Evolutionary conservation across 1,284 basidiomycete species (phyloP).

Genomic region (Moesziomyces antarcticus): DNA sequence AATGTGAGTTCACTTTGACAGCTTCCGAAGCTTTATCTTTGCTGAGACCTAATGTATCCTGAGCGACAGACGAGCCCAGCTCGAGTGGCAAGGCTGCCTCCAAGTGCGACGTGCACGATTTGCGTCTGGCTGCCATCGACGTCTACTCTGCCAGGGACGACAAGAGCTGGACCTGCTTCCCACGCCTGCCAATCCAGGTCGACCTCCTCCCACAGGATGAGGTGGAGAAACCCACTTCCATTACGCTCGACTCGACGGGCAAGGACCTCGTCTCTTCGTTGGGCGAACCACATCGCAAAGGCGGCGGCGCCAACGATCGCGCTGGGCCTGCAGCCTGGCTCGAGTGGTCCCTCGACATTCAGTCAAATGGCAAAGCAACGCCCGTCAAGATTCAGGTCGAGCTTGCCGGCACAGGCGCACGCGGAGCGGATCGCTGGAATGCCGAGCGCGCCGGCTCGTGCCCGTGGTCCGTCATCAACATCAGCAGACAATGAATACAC

Average conservation of each 20-base stretch:
- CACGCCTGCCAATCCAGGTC: conserved; percentile 18
- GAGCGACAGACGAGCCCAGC: conserved; percentile 12
- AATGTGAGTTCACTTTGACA: conserved; percentile 22
- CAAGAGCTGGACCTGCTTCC: conserved; percentile 22
- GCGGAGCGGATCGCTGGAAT: conserved; percentile 40
- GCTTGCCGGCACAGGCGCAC: conserved; percentile 29
- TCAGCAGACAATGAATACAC: conserved; percentile 6
- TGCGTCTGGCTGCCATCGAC: conserved; percentile 31
- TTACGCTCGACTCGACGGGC: conserved; percentile 17
- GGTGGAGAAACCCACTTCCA: background rate
- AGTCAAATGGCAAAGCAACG: background rate
- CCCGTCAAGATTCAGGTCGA: conserved; percentile 26
- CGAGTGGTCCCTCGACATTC: conserved; percentile 30
- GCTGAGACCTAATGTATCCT: background rate
- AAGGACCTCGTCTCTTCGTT: conserved; percentile 27
- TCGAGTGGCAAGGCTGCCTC: conserved; percentile 7
- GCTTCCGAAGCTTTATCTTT: background rate
- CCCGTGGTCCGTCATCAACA: conserved; percentile 33
- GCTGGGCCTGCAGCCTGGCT: conserved; percentile 43
- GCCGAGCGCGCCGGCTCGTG: conserved; percentile 26
- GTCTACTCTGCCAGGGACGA: conserved; percentile 33
- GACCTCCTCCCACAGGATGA: background rate
- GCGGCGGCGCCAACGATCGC: conserved; percentile 28
- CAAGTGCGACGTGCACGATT: conserved; percentile 1
- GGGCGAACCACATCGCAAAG: conserved; percentile 42